Evolutionary conservation across 257 asterid genomes (phyloP), one percentile per base, ranked within the genome.

Genomic region (Solanum chaucha): DNA sequence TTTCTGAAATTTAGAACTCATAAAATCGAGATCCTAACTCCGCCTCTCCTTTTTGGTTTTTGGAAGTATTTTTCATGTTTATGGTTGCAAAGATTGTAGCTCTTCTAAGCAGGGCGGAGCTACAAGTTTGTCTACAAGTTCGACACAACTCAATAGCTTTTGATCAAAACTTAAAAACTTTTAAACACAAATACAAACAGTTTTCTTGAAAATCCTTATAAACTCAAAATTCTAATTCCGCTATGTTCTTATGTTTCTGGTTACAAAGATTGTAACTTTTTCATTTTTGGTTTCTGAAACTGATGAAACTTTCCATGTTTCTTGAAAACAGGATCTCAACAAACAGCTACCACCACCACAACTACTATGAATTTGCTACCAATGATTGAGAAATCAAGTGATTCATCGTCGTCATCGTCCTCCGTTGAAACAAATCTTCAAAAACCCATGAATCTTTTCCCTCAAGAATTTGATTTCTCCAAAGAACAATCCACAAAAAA

Each of bases 311-410:
- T 73, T 20, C 26, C 4, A 12, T 82, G 36, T 83, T 67, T 4
- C 41, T 59, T 51, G 58, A 51, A 51, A 87, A 72, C 87, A 87
- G 89, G 89, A 24, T 36, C 87, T n/a, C 80, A 67, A 78, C 36
- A 85, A 67, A 61, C 81, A 19, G 14, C 81, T 15, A 46, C 55
- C n/a, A 32, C 40, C 40, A 70, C 77, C 0, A 70, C 46, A 15
- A 55, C 88, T n/a, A 84, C 89, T 1, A 88, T 59, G 89, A 81
- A 94, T 91, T 87, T 94, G 83, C 51, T 94, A 19, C 92, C 97
- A 75, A 89, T 40, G 89, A 86, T 89, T 73, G 95, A 91, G 75
- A 93, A 92, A 87, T 87, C 91, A 13, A 44, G 85, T 61, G 71
- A 35, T 77, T 46, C 81, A 9, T 73, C 80, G 3, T 71, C 44